These are phyloP conservation scores for Artemisia annua DNA, from an alignment of 129 eudicot genomes.

Conservation along the genomic window DNA sequence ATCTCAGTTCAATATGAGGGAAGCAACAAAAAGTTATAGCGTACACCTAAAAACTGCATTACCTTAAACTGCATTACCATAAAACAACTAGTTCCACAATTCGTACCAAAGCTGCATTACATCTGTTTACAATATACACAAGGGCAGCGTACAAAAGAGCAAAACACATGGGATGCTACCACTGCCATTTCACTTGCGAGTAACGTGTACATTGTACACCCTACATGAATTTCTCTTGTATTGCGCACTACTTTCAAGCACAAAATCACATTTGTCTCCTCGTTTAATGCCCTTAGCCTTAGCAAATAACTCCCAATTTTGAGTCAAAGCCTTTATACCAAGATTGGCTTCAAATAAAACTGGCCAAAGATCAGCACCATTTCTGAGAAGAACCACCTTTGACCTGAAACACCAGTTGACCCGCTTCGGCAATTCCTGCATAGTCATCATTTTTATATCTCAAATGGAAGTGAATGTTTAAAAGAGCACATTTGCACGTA, in stretches of 20 bases:
- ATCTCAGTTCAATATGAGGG: neutral
- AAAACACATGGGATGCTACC: constrained; percentile 2
- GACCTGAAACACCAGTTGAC: neutral
- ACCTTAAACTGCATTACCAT: constrained; percentile 10
- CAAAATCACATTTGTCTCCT: constrained; percentile 46
- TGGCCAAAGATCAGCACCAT: constrained; percentile 42
- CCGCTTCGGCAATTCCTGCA: constrained; percentile 46
- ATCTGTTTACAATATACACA: constrained; percentile 2
- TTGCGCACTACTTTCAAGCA: constrained; percentile 16
- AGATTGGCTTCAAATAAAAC: constrained; percentile 29
- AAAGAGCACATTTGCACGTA: neutral
- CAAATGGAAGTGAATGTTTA: neutral
- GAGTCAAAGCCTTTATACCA: constrained; percentile 41
- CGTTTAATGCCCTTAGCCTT: constrained; percentile 28
- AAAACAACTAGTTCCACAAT: constrained; percentile 17
- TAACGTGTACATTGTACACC: constrained; percentile 21
- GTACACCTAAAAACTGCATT: neutral
- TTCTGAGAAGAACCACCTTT: constrained; percentile 32
- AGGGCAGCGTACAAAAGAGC: neutral
- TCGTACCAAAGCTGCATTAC: neutral
- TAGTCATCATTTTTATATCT: neutral
- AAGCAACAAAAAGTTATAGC: neutral
- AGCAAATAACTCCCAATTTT: constrained; percentile 39
- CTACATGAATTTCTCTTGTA: neutral
- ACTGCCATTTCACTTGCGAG: neutral